phyloP scores from a whole-genome alignment of 2,329 filamentous ascomycete species.

The Aspergillus quadrilineatus region DNA sequence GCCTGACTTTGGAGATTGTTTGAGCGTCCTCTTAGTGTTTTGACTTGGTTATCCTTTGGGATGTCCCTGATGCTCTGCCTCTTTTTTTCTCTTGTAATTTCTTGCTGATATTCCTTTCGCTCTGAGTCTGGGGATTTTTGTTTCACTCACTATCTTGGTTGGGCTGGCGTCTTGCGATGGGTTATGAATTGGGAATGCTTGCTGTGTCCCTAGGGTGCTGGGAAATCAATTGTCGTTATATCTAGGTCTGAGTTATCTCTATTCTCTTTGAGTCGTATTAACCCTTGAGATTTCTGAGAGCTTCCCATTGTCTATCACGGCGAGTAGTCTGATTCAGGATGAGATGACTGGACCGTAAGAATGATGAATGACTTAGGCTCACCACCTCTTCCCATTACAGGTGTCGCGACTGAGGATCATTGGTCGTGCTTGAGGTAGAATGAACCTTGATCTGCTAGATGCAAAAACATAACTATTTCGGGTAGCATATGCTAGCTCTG shows the following conservation, averaged over 20 bases:
- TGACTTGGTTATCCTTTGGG: conserved; percentile 19
- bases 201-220: conserved; percentile 17
- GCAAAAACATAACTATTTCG: too few species aligned
- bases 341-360: too few species aligned
- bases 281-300: neutral
- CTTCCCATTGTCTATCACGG: too few species aligned
- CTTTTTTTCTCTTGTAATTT: conserved; percentile 33
- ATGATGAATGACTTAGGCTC: too few species aligned
- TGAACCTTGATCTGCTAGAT: too few species aligned
- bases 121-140: conserved; percentile 25
- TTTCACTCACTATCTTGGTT: conserved; percentile 28
- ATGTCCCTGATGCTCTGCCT: conserved; percentile 23
- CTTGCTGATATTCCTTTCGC: conserved; percentile 23
- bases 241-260: conserved; percentile 1
- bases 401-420: too few species aligned
- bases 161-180: conserved; percentile 40
- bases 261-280: neutral
- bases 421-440: too few species aligned
- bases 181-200: conserved; percentile 32
- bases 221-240: conserved; percentile 24
- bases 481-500: too few species aligned
- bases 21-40: conserved; percentile 20
- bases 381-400: too few species aligned
- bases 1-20: conserved; percentile 10
- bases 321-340: too few species aligned